These are phyloP conservation scores for Aspergillus affinis DNA, from an alignment of 495 filamentous ascomycete species.

Conservation along the genomic window DNA sequence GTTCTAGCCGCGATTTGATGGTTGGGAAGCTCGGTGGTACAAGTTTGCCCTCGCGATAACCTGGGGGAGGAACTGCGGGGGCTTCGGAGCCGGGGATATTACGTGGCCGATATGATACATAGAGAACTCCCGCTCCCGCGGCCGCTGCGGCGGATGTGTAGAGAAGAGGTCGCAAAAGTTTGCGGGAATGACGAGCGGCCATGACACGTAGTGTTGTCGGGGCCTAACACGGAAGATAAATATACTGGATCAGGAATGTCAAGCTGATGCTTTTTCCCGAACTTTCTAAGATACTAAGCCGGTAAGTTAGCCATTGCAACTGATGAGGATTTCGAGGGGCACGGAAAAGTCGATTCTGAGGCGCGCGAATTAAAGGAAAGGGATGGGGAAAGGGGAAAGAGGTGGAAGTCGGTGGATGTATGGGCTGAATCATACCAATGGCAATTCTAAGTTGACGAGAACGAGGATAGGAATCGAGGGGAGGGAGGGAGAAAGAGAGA, in stretches of 20 bases:
- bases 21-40: slow-evolving; percentile 77
- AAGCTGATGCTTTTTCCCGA: neutral
- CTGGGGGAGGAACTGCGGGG: slow-evolving; percentile 76
- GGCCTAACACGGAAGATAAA: neutral
- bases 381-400: neutral
- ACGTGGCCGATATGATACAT: slow-evolving; percentile 77
- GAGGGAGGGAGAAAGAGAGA: slow-evolving; percentile 16
- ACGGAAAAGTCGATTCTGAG: too few relatives aligned
- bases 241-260: neutral
- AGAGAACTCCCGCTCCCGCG: slow-evolving; percentile 63
- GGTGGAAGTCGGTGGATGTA: neutral
- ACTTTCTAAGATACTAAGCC: neutral
- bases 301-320: neutral
- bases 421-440: neutral
- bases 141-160: slow-evolving; percentile 60
- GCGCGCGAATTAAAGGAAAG: too few relatives aligned
- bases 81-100: slow-evolving; percentile 83
- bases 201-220: slow-evolving; percentile 36
- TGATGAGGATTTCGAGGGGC: neutral
- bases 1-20: slow-evolving; percentile 65
- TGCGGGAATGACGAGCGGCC: slow-evolving; percentile 57
- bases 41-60: slow-evolving; percentile 76
- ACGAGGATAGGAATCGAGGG: neutral
- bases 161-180: slow-evolving; percentile 57
- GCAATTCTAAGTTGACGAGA: neutral